Evolutionary conservation across 352 stramenopile species (phyloP).

Genomic region (Elongisporangium prolatum): DNA sequence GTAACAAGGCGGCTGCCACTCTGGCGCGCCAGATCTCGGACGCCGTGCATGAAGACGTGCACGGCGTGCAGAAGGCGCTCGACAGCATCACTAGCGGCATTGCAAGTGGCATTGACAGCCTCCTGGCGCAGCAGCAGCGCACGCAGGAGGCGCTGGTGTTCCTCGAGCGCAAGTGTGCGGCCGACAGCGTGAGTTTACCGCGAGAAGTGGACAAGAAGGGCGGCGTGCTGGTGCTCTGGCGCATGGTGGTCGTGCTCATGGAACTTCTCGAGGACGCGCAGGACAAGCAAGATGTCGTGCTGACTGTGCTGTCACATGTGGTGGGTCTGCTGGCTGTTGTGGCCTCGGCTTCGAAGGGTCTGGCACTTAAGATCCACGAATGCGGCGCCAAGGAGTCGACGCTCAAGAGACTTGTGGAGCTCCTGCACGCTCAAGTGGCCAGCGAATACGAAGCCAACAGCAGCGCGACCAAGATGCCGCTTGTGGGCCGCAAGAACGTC

Average conservation of each 20-base stretch:
- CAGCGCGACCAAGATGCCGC: slow-evolving; percentile 17
- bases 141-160: slow-evolving; percentile 64
- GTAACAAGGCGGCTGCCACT: slow-evolving; percentile 66
- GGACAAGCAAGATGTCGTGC: slow-evolving; percentile 5
- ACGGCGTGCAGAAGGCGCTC: slow-evolving; percentile 78
- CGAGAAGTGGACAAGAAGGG: slow-evolving; percentile 51
- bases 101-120: slow-evolving; percentile 5
- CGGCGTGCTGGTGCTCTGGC: slow-evolving; percentile 55
- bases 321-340: slow-evolving; percentile 49
- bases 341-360: slow-evolving; percentile 47
- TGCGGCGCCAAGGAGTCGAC: not conserved
- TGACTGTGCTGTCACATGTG: slow-evolving; percentile 39
- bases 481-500: slow-evolving; percentile 50
- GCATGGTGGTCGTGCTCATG: slow-evolving; percentile 26
- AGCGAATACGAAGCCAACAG: slow-evolving; percentile 34
- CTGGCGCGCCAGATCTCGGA: slow-evolving; percentile 78
- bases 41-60: slow-evolving; percentile 56
- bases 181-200: slow-evolving; percentile 45
- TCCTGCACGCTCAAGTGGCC: slow-evolving; percentile 50
- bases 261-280: slow-evolving; percentile 13
- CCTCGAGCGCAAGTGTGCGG: slow-evolving; percentile 70
- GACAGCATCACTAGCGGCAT: slow-evolving; percentile 38
- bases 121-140: slow-evolving; percentile 32
- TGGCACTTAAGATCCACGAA: slow-evolving; percentile 22
- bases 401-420: slow-evolving; percentile 21